Conservation (phyloP, 768 basidiomycete genomes). For the Hericium rajendrae region DNA sequence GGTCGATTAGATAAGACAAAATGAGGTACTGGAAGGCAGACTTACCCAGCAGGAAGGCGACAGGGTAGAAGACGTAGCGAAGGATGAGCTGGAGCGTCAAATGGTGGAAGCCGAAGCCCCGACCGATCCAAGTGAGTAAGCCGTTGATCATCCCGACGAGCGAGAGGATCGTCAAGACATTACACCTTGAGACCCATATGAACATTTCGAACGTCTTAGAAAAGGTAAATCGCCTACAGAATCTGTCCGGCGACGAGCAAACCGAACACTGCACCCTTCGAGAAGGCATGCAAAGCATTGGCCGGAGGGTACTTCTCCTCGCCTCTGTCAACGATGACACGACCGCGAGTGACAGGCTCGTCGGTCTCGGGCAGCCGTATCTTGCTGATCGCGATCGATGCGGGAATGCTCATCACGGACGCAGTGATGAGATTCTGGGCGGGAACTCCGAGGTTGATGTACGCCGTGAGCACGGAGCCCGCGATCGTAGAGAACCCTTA, state of each 20-base stretch:
- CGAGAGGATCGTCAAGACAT: slow-evolving; percentile 77
- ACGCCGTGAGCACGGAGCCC: slow-evolving; percentile 80
- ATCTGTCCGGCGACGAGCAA: slow-evolving; percentile 83
- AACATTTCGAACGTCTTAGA: background rate
- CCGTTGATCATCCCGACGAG: slow-evolving; percentile 79
- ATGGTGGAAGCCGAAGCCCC: slow-evolving; percentile 71
- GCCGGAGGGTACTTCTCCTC: slow-evolving; percentile 45
- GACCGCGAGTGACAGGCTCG: slow-evolving; percentile 79
- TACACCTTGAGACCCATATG: slow-evolving; percentile 38
- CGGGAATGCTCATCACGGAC: slow-evolving; percentile 92
- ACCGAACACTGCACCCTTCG: slow-evolving; percentile 77
- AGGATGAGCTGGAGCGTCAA: slow-evolving; percentile 80
- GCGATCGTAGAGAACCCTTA: slow-evolving; percentile 82
- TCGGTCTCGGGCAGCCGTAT: slow-evolving; percentile 78
- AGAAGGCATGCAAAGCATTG: slow-evolving; percentile 86
- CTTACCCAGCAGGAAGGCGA: slow-evolving; percentile 63
- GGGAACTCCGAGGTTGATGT: slow-evolving; percentile 71
- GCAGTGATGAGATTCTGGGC: slow-evolving; percentile 76
- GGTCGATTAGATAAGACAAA: background rate
- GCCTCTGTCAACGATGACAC: slow-evolving; percentile 75
- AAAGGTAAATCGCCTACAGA: slow-evolving; percentile 38
- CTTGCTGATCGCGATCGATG: slow-evolving; percentile 88
- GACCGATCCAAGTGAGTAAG: slow-evolving; percentile 81
- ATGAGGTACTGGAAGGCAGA: background rate
- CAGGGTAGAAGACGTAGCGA: slow-evolving; percentile 82